Base-by-base conservation (phyloP, 2,329 filamentous ascomycete species). In the Colletotrichum paranaense region DNA sequence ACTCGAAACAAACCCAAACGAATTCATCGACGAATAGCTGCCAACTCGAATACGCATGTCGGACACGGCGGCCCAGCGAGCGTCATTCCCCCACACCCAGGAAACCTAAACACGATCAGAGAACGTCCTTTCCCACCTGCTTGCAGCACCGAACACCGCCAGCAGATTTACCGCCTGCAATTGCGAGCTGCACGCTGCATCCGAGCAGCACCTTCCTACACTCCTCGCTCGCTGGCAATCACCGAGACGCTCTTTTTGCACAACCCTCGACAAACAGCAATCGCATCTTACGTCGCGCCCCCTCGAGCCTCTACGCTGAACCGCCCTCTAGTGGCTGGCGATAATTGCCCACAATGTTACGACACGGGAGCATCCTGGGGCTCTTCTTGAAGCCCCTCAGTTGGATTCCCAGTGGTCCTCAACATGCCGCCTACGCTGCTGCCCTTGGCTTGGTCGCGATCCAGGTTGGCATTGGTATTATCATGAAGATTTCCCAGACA, bases 381-480 rank as follows among this genome's bases (percentile, higher is more conserved):
- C 58, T 62, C 75, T 60, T 70, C 62, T 32, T 58, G 60, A 74
- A 72, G 70, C 73, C 73, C 53, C 65, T 74, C 14, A 32, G 70
- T 38, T 73, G 73, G 59, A 62, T 74, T 19, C 72, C 75, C 32
- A 57, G 46, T 55, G 76, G 73, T 22, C 75, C 74, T 58, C 76
- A 76, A 59, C 70, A 68, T 53, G 74, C 74, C n/a, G 75, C 75
- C 55, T 77, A 76, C 64, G 76, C 76, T 14, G 80, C 81, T 16
- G 80, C 81, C 8, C 76, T 82, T 26, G 79, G 78, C 22, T 76
- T 82, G 14, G 78, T 82, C 24, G 77, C 77, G 11, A 81, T 83
- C 58, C 79, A 81, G 73, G 81, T 81, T 63, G 78, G 80, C 57
- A 80, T 83, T n/a, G 78, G 78, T 55, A 79, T 82, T 53, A 78